Conservation (phyloP, 306 rosid genomes). For the Vigna nakashimae region DNA sequence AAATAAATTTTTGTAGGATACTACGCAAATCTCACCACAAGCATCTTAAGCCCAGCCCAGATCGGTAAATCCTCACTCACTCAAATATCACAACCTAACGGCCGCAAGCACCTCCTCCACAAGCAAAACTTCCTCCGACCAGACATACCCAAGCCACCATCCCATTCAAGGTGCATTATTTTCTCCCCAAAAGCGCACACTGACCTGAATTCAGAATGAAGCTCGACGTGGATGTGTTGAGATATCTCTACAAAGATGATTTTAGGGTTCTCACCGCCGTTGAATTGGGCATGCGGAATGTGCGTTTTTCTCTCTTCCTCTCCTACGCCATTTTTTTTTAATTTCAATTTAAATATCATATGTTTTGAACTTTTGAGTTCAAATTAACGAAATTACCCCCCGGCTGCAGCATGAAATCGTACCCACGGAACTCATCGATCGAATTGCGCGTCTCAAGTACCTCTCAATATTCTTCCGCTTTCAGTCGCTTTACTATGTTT, state of each 20-base stretch:
- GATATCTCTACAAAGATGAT: constrained; percentile 89
- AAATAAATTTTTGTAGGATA: too few relatives aligned
- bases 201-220: constrained; percentile 51
- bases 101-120: too few relatives aligned
- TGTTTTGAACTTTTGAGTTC: neutral
- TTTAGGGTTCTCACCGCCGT: constrained; percentile 95
- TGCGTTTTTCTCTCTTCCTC: constrained; percentile 26
- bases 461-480: neutral
- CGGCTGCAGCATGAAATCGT: constrained; percentile 78
- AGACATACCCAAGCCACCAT: too few relatives aligned
- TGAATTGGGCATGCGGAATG: constrained; percentile 96
- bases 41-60: too few relatives aligned
- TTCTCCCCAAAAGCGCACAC: neutral
- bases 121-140: too few relatives aligned
- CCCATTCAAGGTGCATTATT: too few relatives aligned
- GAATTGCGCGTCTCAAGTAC: constrained; percentile 62
- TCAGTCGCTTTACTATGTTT: neutral
- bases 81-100: too few relatives aligned
- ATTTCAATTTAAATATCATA: neutral
- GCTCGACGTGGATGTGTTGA: constrained; percentile 78
- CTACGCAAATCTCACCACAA: too few relatives aligned
- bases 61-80: too few relatives aligned
- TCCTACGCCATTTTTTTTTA: neutral
- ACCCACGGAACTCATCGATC: constrained; percentile 74
- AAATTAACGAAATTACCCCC: constrained; percentile 4